Evolutionary conservation across 1,284 basidiomycete genomes (phyloP), one percentile per base, ranked within the genome.

Genomic region (Naganishia albida): DNA sequence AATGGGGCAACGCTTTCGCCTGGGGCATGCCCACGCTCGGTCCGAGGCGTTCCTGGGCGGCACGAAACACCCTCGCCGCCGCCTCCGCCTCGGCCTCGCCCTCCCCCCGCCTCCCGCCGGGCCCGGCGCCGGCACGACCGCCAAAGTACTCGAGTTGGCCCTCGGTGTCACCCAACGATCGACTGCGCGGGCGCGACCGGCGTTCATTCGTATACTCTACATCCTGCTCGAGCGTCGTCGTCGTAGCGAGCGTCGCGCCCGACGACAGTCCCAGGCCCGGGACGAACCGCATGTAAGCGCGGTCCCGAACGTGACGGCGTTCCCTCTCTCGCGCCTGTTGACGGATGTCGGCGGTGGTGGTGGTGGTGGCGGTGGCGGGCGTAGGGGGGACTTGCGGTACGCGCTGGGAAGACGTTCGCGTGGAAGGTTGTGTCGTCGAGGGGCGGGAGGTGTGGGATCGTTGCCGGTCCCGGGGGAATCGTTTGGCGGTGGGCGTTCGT

Each of bases 1-100:
- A 80, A 62, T 80, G 78, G 0, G 78, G 74, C 0, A 80, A 70
- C 0, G 64, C 50, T 40, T 60, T 65, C 20, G 16, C 40, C 10
- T 49, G 25, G 12, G 46, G 67, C 70, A 62, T 56, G 6, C 34
- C n/a, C 54, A 40, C 51, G 40, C 52, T 48, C 18, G 59, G 62
- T 46, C 34, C 49, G 51, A 46, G 46, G 23, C 43, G 34, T 2
- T 51, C 57, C 20, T 46, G 50, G n/a, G 43, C 43, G 26, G 49
- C 57, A 6, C 57, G 46, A n/a, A 60, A 60, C 23, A 38, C 30
- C 28, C 50, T 30, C 3, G 57, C 57, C 20, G 57, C 57, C 7
- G 46, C 57, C 15, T 30, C 69, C 30, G 65, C 65, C 55, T 66
- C 26, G 68, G 54, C 30, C 30, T 65, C 65, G 1, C 43, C 30